Conservation (phyloP, 1,284 basidiomycete species). For the Golubevia pallescens region DNA sequence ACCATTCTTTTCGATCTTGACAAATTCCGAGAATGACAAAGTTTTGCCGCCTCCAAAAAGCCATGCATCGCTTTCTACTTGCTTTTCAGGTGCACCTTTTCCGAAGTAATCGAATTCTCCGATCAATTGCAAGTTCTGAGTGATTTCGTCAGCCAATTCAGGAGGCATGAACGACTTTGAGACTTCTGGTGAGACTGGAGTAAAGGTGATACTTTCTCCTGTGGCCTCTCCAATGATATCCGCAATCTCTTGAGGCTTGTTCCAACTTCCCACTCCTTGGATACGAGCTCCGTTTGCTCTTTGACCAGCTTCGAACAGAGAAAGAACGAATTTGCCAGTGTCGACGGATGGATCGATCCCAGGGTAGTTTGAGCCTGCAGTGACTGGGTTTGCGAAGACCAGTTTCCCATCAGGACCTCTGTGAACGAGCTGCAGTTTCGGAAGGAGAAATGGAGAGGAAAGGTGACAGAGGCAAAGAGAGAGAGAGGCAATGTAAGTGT, state of each 20-base stretch:
- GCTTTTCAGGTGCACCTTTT: slow-evolving; percentile 15
- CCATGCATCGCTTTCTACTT: slow-evolving; percentile 14
- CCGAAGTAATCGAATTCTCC: slow-evolving; percentile 29
- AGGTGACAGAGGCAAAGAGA: no score
- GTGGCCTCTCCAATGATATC: slow-evolving; percentile 9
- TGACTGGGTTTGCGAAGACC: slow-evolving; percentile 17
- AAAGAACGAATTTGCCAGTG: slow-evolving; percentile 21
- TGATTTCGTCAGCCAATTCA: slow-evolving; percentile 18
- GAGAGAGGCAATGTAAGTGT: no score
- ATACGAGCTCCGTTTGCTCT: slow-evolving; percentile 2
- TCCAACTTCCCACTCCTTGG: slow-evolving; percentile 23
- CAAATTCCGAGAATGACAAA: no score
- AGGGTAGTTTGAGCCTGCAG: slow-evolving; percentile 9
- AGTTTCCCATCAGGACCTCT: slow-evolving; percentile 11
- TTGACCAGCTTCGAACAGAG: slow-evolving; percentile 17
- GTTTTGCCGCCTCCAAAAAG: no score
- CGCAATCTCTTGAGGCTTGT: slow-evolving; percentile 12
- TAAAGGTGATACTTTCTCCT: slow-evolving; percentile 15
- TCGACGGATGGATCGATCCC: slow-evolving; percentile 16
- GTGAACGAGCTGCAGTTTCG: slow-evolving; percentile 3
- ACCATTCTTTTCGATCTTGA: no score
- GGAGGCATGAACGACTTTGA: slow-evolving; percentile 23
- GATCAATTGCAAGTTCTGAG: slow-evolving; percentile 27
- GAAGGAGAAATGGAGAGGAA: no score
- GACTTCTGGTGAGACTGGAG: slow-evolving; percentile 15